Conservation (phyloP, 169 alveolate species). For the Plasmodium vinckei region DNA sequence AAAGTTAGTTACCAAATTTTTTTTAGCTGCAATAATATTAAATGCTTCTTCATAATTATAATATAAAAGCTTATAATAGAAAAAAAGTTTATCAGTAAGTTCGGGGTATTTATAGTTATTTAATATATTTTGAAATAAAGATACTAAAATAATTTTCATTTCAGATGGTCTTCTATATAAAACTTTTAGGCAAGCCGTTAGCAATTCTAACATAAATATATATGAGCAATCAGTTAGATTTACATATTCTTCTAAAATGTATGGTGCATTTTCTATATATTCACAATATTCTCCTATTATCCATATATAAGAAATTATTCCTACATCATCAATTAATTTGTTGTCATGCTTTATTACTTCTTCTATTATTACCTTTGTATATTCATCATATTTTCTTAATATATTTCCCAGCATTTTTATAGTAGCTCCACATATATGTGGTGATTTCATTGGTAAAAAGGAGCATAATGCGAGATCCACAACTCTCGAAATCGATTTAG, state of each 20-base stretch:
- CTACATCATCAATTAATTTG: constrained; percentile 65
- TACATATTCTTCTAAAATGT: constrained; percentile 85
- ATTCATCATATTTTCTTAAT: constrained; percentile 87
- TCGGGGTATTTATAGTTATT: constrained; percentile 69
- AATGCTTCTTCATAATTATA: constrained; percentile 78
- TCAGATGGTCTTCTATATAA: constrained; percentile 97
- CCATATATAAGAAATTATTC: constrained; percentile 76
- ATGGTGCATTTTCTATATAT: constrained; percentile 85
- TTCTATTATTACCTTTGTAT: constrained; percentile 83
- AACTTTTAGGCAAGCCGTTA: constrained; percentile 90
- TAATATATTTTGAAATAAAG: constrained; percentile 86
- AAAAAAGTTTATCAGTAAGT: constrained; percentile 73
- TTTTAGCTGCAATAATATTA: constrained; percentile 68
- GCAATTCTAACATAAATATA: constrained; percentile 84
- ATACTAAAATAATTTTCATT: constrained; percentile 88
- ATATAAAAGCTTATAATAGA: constrained; percentile 58
- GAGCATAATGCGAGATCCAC: constrained; percentile 84
- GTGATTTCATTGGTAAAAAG: constrained; percentile 78
- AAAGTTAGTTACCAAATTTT: constrained; percentile 69
- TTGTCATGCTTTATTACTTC: constrained; percentile 78
- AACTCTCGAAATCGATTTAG: constrained; percentile 86
- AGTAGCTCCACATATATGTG: constrained; percentile 88
- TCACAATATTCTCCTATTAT: constrained; percentile 85
- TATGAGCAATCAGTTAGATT: constrained; percentile 83
- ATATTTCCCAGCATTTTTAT: constrained; percentile 87